A percentile compares a stretch with the other conserved stretches of the same genome.
Evolutionary conservation across 352 stramenopile species (phyloP).

Genomic region (Peronospora belbahrii): DNA sequence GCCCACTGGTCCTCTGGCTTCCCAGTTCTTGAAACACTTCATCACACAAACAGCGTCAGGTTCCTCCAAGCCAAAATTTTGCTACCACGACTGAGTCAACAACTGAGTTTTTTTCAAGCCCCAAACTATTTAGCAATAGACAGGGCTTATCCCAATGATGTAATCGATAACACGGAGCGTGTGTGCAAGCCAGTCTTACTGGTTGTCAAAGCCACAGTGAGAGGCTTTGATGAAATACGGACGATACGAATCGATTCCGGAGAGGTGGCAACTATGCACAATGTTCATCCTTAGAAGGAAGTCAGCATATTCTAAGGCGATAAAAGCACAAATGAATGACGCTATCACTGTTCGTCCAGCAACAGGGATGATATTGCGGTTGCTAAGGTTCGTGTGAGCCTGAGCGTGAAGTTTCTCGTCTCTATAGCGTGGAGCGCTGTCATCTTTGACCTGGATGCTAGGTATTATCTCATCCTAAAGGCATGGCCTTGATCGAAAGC

Average conservation of each 20-base stretch:
- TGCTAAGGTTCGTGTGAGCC: not conserved
- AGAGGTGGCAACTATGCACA: slow-evolving; percentile 5
- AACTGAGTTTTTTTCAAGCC: too few species aligned
- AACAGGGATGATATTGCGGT: not conserved
- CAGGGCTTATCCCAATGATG: too few species aligned
- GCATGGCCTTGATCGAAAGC: slow-evolving; percentile 7
- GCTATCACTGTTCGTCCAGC: slow-evolving; percentile 1
- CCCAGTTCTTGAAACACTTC: too few species aligned
- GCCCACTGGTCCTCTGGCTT: too few species aligned
- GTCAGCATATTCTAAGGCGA: slow-evolving; percentile 7
- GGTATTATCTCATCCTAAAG: slow-evolving; percentile 13
- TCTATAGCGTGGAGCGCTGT: slow-evolving; percentile 11
- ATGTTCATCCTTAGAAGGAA: slow-evolving; percentile 3
- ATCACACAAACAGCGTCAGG: too few species aligned
- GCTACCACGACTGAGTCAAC: too few species aligned
- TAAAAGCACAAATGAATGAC: not conserved
- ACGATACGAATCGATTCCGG: slow-evolving; percentile 1
- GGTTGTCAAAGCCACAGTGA: not conserved
- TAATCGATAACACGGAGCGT: slow-evolving; percentile 7
- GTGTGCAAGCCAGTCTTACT: slow-evolving; percentile 5
- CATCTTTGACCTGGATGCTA: slow-evolving; percentile 8
- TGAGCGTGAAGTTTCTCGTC: slow-evolving; percentile 1
- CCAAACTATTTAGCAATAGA: too few species aligned
- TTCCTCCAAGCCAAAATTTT: too few species aligned
- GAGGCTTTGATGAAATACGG: slow-evolving; percentile 4